Evolutionary conservation across 2,329 filamentous ascomycete genomes (phyloP), one percentile per base, ranked within the genome.

Genomic region (Alternaria triticimaculans): DNA sequence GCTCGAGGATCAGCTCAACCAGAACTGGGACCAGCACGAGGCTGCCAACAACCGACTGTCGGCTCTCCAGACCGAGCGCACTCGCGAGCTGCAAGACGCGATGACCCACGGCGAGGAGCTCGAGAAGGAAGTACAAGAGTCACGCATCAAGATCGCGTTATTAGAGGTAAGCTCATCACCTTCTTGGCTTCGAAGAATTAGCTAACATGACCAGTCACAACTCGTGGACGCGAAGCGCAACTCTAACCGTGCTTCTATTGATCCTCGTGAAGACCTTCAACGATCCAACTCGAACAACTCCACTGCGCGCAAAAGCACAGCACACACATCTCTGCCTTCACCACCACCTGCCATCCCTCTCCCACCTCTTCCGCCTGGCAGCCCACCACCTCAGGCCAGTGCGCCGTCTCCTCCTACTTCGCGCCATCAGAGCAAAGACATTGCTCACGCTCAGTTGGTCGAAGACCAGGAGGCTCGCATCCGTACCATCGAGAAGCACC

Each of bases 401-500:
- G 82, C 85, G 83, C 71, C 87, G 79, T 80, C 88, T 75, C 81
- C 88, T 71, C 81, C 87, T 28, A 90, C 83, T 67, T 89, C 89
- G 45, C 86, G 93, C 11, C 93, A 94, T 63, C 86, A 89, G 18
- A 96, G 93, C 84, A 96, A 96, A 79, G 93, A 97, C 74, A 87
- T 89, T 60, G 85, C 90, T 55, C 87, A 90, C 63, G 88, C 90
- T 54, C 94, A 97, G 74, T 87, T 97, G 69, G 89, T 95, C 64
- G 95, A 98, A 76, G 96, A 99, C 73, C 94, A 97, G 79, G 96
- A 99, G 78, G 92, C 93, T 46, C 94, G 94, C 67, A 96, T 99
- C 77, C 90, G 92, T 64, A 96, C 93, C 7, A 97, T 99, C 67
- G 95, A 99, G 85, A 98, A 97, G 84, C 94, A 98, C 77, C 87